Evolutionary conservation across 768 basidiomycete genomes (phyloP), one percentile per base, ranked within the genome.

Genomic region (Xanthoconium stramineum): DNA sequence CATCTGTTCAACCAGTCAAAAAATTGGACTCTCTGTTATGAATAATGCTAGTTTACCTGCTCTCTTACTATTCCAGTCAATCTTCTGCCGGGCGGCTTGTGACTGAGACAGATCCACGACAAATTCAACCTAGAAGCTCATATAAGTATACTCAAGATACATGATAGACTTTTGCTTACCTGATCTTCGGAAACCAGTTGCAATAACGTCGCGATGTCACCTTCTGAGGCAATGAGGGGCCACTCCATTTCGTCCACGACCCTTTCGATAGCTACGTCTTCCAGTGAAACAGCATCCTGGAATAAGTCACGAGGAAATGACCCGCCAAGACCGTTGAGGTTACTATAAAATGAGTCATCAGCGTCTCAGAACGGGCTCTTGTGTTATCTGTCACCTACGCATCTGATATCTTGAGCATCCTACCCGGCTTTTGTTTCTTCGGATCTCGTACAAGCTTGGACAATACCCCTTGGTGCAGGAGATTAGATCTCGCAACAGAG

Each of bases 11-110:
- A 38, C 57, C 20, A 47, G 51, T 59, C 60, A 58, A 50, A 10
- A 37, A 33, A 32, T 33, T 32, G 40, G 50, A 24, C 14, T 11
- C 44, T 42, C n/a, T 11, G 50, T 47, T 47, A 7, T 19, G 20
- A 43, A 14, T 50, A 37, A 52, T 37, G 37, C 32, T 11, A 20
- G 32, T 77, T 53, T 58, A 89, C 91, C 90, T 60, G 88, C 87
- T 78, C 91, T 91, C 74, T 92, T 92, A 70, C 91, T 96, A 61
- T 91, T 91, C 83, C 88, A 92, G 64, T 92, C 89, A 36, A 89
- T 74, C 12, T 69, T 73, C 28, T 75, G 68, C 8, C 86, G 80
- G 38, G 83, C 80, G 6, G 76, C 73, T 58, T 80, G 83, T 13
- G 86, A 75, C 49, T 81, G 78, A 12, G 80, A 74, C 2, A 84